Evolutionary conservation across 495 filamentous ascomycete genomes (phyloP).

Genomic region (Coniosporium apollinis): DNA sequence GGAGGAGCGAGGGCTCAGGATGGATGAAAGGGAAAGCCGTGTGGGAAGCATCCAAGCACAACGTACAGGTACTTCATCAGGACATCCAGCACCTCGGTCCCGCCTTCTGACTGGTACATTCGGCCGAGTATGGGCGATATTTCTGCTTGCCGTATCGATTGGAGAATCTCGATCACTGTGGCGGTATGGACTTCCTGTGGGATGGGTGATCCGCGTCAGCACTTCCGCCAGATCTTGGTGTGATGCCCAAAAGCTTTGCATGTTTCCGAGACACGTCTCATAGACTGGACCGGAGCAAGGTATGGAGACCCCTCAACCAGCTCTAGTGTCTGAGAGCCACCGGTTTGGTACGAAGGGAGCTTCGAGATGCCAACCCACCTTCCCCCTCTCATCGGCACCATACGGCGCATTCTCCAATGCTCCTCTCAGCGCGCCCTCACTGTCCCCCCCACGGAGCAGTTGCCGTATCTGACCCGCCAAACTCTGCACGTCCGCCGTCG

Average conservation of each 20-base stretch:
- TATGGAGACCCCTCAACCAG: too few relatives aligned
- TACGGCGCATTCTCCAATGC: constrained; percentile 63
- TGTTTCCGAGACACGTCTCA: too few relatives aligned
- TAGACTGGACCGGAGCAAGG: too few relatives aligned
- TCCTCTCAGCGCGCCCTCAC: constrained; percentile 64
- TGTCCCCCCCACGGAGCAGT: constrained; percentile 66
- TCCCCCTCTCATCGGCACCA: constrained; percentile 54
- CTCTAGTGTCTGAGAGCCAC: too few relatives aligned
- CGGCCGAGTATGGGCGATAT: constrained; percentile 71
- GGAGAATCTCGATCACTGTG: constrained; percentile 71
- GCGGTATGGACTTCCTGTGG: constrained; percentile 56
- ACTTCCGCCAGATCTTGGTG: neutral
- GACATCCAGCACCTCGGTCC: constrained; percentile 53
- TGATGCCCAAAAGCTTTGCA: neutral
- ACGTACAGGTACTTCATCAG: constrained; percentile 63
- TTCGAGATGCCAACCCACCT: constrained; percentile 33
- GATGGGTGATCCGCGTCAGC: neutral
- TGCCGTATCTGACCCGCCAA: constrained; percentile 66
- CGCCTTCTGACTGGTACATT: constrained; percentile 53
- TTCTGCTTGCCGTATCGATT: constrained; percentile 77
- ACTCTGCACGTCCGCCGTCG: constrained; percentile 52
- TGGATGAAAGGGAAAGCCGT: constrained; percentile 3
- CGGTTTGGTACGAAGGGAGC: too few relatives aligned
- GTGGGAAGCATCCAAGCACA: constrained; percentile 4
- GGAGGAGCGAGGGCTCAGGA: neutral